Conservation (phyloP, 805 yeast species). For the Candida nemodendra region DNA sequence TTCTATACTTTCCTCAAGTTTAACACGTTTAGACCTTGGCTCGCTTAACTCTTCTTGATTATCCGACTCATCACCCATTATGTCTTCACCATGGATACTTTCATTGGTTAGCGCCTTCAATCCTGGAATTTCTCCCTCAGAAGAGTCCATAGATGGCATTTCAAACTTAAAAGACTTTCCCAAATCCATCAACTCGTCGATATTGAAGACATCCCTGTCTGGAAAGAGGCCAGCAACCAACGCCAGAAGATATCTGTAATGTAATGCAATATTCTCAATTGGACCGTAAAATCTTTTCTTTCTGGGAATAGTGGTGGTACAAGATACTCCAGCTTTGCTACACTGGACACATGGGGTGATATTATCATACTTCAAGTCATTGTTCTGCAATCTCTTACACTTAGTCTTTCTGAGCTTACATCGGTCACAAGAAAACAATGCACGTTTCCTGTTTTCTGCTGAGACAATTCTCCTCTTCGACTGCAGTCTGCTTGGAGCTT, state of each 20-base stretch:
- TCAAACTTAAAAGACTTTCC: constrained; percentile 34
- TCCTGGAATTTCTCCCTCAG: constrained; percentile 14
- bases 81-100: neutral
- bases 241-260: constrained; percentile 40
- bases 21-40: neutral
- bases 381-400: constrained; percentile 37
- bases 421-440: constrained; percentile 45
- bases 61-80: constrained; percentile 2
- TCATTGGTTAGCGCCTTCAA: constrained; percentile 5
- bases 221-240: constrained; percentile 43
- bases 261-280: constrained; percentile 41
- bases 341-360: constrained; percentile 42
- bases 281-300: constrained; percentile 42
- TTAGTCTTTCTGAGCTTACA: constrained; percentile 44
- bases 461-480: constrained; percentile 37
- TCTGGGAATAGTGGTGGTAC: constrained; percentile 42
- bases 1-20: neutral
- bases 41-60: neutral
- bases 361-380: constrained; percentile 35
- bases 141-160: constrained; percentile 33
- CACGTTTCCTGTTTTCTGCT: constrained; percentile 39
- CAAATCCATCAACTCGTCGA: constrained; percentile 39
- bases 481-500: constrained; percentile 14
- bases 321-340: constrained; percentile 35
- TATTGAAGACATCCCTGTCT: constrained; percentile 41